Evolutionary conservation across 2,329 filamentous ascomycete species (phyloP).

Genomic region (Stagonosporopsis cucurbitacearum): DNA sequence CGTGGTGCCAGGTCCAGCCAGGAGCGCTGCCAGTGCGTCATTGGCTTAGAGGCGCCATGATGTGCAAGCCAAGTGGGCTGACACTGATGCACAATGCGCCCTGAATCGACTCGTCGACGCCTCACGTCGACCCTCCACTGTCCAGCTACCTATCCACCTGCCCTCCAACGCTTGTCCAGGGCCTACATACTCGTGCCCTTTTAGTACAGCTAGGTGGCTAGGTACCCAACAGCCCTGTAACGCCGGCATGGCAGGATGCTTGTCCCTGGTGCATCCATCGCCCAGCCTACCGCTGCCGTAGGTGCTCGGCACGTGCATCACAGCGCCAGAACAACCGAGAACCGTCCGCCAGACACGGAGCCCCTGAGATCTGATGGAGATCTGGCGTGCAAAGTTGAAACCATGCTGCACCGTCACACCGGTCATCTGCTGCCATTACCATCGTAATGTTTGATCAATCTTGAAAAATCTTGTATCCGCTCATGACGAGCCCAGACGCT

Average conservation of each 20-base stretch:
- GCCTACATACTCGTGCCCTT: no score
- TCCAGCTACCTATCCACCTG: no score
- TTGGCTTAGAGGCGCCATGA: neutral
- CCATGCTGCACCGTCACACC: slow-evolving; percentile 1
- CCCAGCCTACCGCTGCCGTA: neutral
- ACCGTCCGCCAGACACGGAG: neutral
- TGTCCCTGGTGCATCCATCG: neutral
- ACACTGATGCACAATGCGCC: neutral
- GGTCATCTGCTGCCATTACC: slow-evolving; percentile 2
- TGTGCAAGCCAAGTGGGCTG: slow-evolving; percentile 14
- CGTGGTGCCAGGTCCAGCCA: neutral
- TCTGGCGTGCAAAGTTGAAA: slow-evolving; percentile 6
- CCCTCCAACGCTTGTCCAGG: neutral
- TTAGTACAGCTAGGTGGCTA: no score
- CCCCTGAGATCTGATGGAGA: slow-evolving; percentile 2
- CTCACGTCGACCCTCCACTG: neutral
- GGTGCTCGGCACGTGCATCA: no score
- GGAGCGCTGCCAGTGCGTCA: slow-evolving; percentile 3
- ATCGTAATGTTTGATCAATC: neutral
- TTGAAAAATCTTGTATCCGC: neutral
- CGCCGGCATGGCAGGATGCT: neutral
- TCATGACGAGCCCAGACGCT: no score
- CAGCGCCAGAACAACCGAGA: neutral
- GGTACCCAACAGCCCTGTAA: neutral
- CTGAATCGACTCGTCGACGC: slow-evolving; percentile 1